phyloP scores from a whole-genome alignment of 2,329 filamentous ascomycete genomes.

The Thermothelomyces thermophilus region DNA sequence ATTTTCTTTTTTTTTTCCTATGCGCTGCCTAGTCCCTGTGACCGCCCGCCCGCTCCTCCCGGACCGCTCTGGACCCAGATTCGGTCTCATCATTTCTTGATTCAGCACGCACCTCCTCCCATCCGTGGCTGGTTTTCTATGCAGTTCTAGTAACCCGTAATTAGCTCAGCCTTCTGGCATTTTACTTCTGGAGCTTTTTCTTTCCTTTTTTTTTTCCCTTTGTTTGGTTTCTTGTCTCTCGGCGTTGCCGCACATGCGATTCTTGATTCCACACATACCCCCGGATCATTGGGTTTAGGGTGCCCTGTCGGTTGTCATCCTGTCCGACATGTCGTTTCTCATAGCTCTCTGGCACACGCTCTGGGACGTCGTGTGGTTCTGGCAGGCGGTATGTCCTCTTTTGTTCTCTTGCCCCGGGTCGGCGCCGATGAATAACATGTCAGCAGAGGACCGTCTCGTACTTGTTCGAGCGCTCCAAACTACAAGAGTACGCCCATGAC shows the following conservation, averaged over 20 bases:
- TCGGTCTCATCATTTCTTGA: background rate
- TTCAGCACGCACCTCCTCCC: too few relatives aligned
- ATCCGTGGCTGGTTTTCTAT: too few relatives aligned
- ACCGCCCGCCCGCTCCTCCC: too few relatives aligned
- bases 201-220: background rate
- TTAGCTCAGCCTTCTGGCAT: too few relatives aligned
- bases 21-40: too few relatives aligned
- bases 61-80: too few relatives aligned
- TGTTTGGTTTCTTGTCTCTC: background rate
- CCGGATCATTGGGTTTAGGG: background rate
- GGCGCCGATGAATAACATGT: background rate
- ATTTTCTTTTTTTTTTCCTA: too few relatives aligned
- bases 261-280: background rate
- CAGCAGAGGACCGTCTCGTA: slow-evolving; percentile 60
- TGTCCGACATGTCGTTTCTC: slow-evolving; percentile 3
- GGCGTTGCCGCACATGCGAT: background rate
- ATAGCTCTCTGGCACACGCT: slow-evolving; percentile 15
- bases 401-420: background rate
- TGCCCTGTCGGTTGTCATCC: background rate
- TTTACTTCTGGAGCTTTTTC: background rate
- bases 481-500: slow-evolving; percentile 58
- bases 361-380: slow-evolving; percentile 17
- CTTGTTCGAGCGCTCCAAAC: slow-evolving; percentile 58
- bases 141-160: too few relatives aligned
- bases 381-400: slow-evolving; percentile 14